Base-by-base conservation (phyloP, 345 rosid genomes). In the Eucalyptus guilfoylei region DNA sequence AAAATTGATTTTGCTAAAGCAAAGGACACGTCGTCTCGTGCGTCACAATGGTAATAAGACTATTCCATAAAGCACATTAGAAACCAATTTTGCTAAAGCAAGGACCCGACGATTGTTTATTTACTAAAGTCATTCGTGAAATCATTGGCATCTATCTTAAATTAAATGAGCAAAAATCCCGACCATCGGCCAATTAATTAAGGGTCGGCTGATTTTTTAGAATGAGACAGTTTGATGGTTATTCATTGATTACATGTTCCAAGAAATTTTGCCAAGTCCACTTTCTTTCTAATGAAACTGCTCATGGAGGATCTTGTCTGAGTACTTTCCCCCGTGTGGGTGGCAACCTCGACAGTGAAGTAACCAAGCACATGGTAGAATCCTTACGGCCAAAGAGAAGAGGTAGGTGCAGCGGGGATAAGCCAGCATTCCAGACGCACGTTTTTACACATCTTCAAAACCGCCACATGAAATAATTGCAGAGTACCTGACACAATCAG, bases 11-110 rank as follows among this genome's bases (percentile, higher is more conserved):
- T 64, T 19, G 6, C 4, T 9, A 19, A 72, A 34, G 45, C 23
- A 37, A 19, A 34, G 0, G 2, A 7, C 26, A 8, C 0, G 11
- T 52, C 2, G 54, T 50, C 58, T 19, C 5, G 5, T 52, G 24
- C 24, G 0, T 52, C 5, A 0, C 11, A 52, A 1, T 19, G 2
- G 5, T 52, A 52, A 52, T 11, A 52, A 52, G 58, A 52, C 11
- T 52, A 52, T 52, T 52, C 0, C 11, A 21, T 52, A 52, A 21
- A 52, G 58, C 26, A 8, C 11, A 1, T 8, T 26, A 21, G 58
- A 52, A 19, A 52, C 26, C 58, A 52, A 52, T 52, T 52, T 52
- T 52, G 58, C 26, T 8, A 19, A 19, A 52, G 11, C 5, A 52
- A 52, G 58, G 11, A 52, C 0, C 11, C 26, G 0, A 4, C 10